A percentile compares a stretch with the other conserved stretches of the same genome.
phyloP scores from a whole-genome alignment of 2,329 filamentous ascomycete genomes.

The Pseudogymnoascus sp. region DNA sequence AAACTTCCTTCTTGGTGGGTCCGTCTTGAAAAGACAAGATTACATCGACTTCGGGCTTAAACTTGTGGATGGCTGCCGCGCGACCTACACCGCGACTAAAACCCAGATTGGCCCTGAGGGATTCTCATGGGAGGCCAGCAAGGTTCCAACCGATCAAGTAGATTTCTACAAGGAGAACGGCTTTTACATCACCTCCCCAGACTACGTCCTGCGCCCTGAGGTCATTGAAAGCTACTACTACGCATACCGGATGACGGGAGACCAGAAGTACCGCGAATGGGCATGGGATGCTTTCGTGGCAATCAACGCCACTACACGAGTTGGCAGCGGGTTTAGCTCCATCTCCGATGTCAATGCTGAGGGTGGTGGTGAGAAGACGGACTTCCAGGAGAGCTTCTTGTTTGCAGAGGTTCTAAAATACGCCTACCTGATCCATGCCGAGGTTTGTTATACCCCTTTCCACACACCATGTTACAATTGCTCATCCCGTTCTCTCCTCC shows the following conservation, averaged over 20 bases:
- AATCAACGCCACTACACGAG: constrained; percentile 56
- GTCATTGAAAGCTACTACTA: constrained; percentile 83
- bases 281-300: constrained; percentile 70
- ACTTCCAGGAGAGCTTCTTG: constrained; percentile 82
- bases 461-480: neutral
- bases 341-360: constrained; percentile 57
- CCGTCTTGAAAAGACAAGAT: constrained; percentile 54
- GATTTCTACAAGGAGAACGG: constrained; percentile 60
- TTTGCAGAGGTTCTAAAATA: constrained; percentile 88
- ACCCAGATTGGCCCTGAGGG: constrained; percentile 71
- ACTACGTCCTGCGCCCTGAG: constrained; percentile 69
- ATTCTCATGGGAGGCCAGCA: constrained; percentile 53
- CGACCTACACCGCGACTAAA: constrained; percentile 60
- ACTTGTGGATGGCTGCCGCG: constrained; percentile 65
- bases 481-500: neutral
- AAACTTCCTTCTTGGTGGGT: constrained; percentile 75
- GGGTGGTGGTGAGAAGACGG: constrained; percentile 51
- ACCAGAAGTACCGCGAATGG: constrained; percentile 72
- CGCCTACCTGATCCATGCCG: constrained; percentile 54
- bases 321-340: constrained; percentile 58
- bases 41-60: constrained; percentile 69
- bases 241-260: constrained; percentile 70
- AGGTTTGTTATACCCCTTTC: constrained; percentile 20
- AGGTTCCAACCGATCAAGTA: constrained; percentile 37
- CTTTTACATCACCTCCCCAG: constrained; percentile 57